phyloP scores from a whole-genome alignment of 106 monocot species.

The Posidonia australis region DNA sequence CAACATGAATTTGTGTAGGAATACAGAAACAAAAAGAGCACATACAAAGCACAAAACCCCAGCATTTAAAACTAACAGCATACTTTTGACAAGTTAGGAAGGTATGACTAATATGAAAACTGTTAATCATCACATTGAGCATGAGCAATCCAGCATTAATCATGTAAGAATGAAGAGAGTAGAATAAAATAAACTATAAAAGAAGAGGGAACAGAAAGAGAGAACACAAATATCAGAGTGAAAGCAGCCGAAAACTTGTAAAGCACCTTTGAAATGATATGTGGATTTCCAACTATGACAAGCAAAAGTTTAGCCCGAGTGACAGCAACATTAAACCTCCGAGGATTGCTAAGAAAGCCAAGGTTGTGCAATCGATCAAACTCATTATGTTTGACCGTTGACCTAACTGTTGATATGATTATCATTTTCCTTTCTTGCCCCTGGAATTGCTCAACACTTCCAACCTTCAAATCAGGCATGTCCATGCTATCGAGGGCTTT shows the following conservation, averaged over 20 bases:
- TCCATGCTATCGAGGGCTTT: conserved; percentile 57
- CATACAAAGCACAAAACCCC: no score
- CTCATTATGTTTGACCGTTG: conserved; percentile 79
- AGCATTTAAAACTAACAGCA: no score
- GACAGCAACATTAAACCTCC: conserved; percentile 84
- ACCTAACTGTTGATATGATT: conserved; percentile 92
- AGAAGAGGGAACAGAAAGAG: neutral
- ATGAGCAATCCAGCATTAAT: no score
- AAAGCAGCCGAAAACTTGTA: neutral
- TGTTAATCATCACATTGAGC: no score
- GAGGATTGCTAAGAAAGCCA: conserved; percentile 78
- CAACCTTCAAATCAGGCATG: conserved; percentile 74
- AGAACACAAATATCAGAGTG: neutral
- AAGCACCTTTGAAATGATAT: conserved; percentile 68
- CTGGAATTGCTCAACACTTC: conserved; percentile 95
- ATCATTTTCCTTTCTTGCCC: conserved; percentile 88
- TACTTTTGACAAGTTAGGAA: no score
- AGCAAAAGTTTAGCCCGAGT: conserved; percentile 89
- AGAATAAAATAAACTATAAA: neutral
- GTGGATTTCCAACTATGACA: conserved; percentile 89
- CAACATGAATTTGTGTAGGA: no score
- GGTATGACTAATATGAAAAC: no score
- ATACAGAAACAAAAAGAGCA: no score
- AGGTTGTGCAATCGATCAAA: conserved; percentile 67
- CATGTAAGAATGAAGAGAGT: neutral